Evolutionary conservation across 371 early-diverging fungal genomes (phyloP).

Genomic region (Mortierella sp.): DNA sequence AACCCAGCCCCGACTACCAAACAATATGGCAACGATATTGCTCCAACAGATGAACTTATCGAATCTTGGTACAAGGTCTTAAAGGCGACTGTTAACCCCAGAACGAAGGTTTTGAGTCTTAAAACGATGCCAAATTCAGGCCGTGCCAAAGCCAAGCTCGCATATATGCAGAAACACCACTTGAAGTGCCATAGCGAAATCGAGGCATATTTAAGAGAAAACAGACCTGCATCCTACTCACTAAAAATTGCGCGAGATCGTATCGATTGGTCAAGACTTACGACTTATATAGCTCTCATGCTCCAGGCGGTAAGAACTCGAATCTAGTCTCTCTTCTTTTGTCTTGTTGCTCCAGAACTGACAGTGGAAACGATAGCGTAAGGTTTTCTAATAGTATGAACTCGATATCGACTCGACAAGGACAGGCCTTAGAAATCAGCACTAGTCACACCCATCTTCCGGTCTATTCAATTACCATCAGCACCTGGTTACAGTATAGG

Average conservation of each 20-base stretch:
- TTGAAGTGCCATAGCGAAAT: slow-evolving; percentile 37
- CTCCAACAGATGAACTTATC: not conserved
- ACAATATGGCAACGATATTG: not conserved
- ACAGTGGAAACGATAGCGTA: not conserved
- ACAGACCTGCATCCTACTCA: slow-evolving; percentile 23
- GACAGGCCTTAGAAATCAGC: slow-evolving; percentile 42
- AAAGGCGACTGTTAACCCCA: slow-evolving; percentile 27
- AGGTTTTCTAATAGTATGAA: not conserved
- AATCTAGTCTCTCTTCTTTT: not conserved
- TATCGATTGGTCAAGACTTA: slow-evolving; percentile 35
- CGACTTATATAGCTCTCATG: slow-evolving; percentile 39
- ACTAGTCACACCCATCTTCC: slow-evolving; percentile 20
- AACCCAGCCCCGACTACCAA: not conserved
- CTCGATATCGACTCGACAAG: not conserved
- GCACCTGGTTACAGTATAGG: slow-evolving; percentile 24
- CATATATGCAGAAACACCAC: slow-evolving; percentile 44
- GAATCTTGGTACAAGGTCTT: slow-evolving; percentile 49
- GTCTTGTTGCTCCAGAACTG: not conserved
- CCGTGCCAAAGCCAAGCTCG: slow-evolving; percentile 29
- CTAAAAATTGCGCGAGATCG: slow-evolving; percentile 35
- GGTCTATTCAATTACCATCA: slow-evolving; percentile 27
- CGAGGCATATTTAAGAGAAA: slow-evolving; percentile 13
- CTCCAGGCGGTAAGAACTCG: slow-evolving; percentile 40
- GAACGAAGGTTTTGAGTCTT: slow-evolving; percentile 27
- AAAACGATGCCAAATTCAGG: slow-evolving; percentile 21